These are phyloP conservation scores for Blastobotrys peoriensis DNA, from an alignment of 805 yeast genomes.

Conservation along the genomic window DNA sequence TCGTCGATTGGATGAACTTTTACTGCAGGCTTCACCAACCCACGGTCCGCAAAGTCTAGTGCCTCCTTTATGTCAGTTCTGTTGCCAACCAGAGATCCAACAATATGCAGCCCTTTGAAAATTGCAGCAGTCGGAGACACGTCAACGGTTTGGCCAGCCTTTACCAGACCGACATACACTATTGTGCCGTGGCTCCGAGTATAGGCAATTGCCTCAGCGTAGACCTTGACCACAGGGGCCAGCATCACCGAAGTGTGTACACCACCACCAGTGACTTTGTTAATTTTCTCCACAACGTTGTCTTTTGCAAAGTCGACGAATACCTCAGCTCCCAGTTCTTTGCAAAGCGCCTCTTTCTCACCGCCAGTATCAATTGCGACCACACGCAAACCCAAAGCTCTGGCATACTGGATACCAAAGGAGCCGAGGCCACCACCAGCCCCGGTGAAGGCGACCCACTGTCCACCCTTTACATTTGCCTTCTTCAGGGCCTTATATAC, in stretches of 20 bases:
- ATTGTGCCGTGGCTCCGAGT: conserved; percentile 21
- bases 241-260: conserved; percentile 20
- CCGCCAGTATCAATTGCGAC: conserved; percentile 53
- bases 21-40: conserved; percentile 17
- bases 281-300: conserved; percentile 21
- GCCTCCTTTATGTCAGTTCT: conserved; percentile 23
- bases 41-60: conserved; percentile 21
- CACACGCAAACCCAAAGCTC: conserved; percentile 52
- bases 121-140: conserved; percentile 16
- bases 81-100: conserved; percentile 24
- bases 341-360: conserved; percentile 42
- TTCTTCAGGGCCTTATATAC: conserved; percentile 55
- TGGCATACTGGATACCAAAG: conserved; percentile 53
- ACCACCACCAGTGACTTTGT: conserved; percentile 21
- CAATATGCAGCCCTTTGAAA: conserved; percentile 13
- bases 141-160: conserved; percentile 10
- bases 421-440: conserved; percentile 62
- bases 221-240: conserved; percentile 17
- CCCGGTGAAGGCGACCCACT: conserved; percentile 56
- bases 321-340: conserved; percentile 47
- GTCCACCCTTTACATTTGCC: conserved; percentile 44
- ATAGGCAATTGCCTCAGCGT: conserved; percentile 16
- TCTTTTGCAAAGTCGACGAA: conserved; percentile 44
- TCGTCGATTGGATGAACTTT: conserved; percentile 13
- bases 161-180: conserved; percentile 23